These are phyloP conservation scores for Pseudogymnoascus destructans DNA, from an alignment of 2,329 filamentous ascomycete genomes.

Conservation along the genomic window DNA sequence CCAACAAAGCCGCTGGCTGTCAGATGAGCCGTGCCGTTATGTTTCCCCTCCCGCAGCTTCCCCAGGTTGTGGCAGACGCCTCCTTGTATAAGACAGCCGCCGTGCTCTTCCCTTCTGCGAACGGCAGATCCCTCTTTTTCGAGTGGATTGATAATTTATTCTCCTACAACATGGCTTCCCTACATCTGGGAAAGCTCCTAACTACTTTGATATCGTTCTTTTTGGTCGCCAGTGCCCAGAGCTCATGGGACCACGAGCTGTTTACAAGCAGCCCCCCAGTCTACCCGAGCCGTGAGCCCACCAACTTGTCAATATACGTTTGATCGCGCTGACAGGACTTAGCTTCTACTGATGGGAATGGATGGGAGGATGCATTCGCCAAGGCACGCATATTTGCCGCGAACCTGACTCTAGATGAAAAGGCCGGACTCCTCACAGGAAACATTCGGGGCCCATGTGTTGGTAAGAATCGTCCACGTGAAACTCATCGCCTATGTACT, in stretches of 20 bases:
- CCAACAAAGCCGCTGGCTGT: background rate
- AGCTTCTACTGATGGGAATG: constrained; percentile 26
- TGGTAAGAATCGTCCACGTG: background rate
- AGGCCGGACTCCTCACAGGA: constrained; percentile 26
- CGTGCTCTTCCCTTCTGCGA: background rate
- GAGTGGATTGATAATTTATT: background rate
- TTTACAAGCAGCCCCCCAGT: constrained; percentile 2
- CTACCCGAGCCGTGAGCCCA: background rate
- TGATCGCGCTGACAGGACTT: background rate
- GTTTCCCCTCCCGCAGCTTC: background rate
- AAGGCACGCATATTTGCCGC: constrained; percentile 50
- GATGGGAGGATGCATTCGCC: constrained; percentile 47
- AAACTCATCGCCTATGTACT: constrained; percentile 25
- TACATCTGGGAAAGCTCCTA: background rate
- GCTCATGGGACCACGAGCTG: background rate
- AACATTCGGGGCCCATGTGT: constrained; percentile 12
- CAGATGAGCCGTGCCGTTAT: constrained; percentile 8
- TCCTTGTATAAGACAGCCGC: constrained; percentile 4
- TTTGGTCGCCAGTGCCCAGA: background rate
- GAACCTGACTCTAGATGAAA: constrained; percentile 51
- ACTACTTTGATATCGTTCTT: background rate
- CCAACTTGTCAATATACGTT: background rate
- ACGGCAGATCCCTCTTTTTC: background rate
- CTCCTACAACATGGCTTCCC: background rate
- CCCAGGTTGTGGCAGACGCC: constrained; percentile 3